Conservation (phyloP, 768 basidiomycete genomes). For the Pilatotrama ljubarskyi region DNA sequence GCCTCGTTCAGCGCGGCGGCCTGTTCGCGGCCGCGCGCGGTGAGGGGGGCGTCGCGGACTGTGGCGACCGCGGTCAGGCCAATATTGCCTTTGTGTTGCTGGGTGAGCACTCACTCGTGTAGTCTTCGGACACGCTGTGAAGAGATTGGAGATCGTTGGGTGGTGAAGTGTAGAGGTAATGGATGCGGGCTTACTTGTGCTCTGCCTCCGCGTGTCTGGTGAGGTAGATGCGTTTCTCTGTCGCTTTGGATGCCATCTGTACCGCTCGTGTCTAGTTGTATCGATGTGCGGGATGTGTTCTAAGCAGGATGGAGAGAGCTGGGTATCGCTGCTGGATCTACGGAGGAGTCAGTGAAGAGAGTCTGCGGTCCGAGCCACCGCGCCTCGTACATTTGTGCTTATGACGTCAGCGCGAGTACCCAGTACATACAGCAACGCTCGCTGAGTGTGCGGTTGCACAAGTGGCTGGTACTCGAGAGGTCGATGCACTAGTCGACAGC, state of each 20-base stretch:
- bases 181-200: slow-evolving; percentile 27
- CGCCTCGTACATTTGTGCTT: not conserved
- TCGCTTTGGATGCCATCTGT: slow-evolving; percentile 17
- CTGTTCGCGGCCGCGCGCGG: slow-evolving; percentile 28
- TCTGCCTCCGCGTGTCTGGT: slow-evolving; percentile 33
- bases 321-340: too few species aligned
- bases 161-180: not conserved
- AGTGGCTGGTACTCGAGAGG: too few species aligned
- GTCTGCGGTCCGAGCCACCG: not conserved
- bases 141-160: too few species aligned
- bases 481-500: too few species aligned
- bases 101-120: slow-evolving; percentile 19
- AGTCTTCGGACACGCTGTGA: slow-evolving; percentile 28
- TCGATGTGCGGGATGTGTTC: not conserved
- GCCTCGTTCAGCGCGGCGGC: slow-evolving; percentile 24
- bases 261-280: not conserved
- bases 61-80: not conserved
- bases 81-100: not conserved
- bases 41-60: slow-evolving; percentile 32
- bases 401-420: not conserved
- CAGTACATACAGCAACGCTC: too few species aligned
- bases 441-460: too few species aligned
- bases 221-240: slow-evolving; percentile 31
- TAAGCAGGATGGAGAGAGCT: not conserved
- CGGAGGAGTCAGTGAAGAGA: not conserved